phyloP scores from a whole-genome alignment of 306 rosid genomes.

The Elaeagnus macrophylla region DNA sequence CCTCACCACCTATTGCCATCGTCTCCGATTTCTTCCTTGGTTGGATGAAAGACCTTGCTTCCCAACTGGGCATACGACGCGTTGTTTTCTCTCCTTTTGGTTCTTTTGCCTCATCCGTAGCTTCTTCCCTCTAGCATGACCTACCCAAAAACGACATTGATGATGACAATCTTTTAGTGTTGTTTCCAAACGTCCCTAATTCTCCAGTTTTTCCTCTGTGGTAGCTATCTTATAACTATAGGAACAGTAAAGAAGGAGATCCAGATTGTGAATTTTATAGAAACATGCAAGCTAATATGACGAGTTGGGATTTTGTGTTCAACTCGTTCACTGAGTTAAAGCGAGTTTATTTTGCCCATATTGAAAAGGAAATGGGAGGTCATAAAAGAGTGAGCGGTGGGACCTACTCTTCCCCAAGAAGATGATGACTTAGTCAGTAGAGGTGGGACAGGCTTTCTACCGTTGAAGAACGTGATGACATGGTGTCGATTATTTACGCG shows the following conservation, averaged over 20 bases:
- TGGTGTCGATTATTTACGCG: constrained; percentile 40
- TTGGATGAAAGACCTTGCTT: neutral
- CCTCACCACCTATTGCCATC: neutral
- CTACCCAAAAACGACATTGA: neutral
- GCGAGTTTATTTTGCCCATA: neutral
- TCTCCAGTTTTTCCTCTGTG: neutral
- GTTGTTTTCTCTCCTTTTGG: neutral
- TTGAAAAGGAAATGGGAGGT: neutral
- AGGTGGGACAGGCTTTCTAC: constrained; percentile 29
- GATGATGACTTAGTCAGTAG: constrained; percentile 1
- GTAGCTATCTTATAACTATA: neutral
- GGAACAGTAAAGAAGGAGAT: neutral
- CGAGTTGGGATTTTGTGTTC: constrained; percentile 5
- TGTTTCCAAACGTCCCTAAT: neutral
- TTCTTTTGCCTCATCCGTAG: neutral
- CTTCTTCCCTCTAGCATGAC: neutral
- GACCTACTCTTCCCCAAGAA: neutral
- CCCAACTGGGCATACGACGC: neutral
- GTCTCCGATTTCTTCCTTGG: neutral
- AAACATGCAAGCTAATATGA: neutral
- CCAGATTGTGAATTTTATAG: neutral
- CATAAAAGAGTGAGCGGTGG: neutral
- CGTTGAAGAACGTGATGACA: constrained; percentile 4
- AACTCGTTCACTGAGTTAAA: constrained; percentile 4
- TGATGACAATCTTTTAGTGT: neutral